phyloP scores from a whole-genome alignment of 1,284 basidiomycete genomes.

The Rugosomyces carneus region DNA sequence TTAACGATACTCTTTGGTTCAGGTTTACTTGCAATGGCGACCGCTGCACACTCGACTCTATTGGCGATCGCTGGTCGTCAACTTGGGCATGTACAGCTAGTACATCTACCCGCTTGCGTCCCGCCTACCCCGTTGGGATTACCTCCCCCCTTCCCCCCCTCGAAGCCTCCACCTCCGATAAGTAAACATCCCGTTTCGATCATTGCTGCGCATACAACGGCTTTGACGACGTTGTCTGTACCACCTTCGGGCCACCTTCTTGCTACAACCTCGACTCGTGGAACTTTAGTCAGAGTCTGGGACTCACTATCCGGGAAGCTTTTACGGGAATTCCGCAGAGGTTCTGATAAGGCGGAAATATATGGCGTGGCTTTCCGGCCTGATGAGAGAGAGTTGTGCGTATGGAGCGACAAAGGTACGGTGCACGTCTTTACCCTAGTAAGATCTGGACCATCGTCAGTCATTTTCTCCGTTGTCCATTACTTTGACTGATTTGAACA shows the following conservation, averaged over 20 bases:
- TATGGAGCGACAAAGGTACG: constrained; percentile 96
- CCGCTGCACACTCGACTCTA: constrained; percentile 70
- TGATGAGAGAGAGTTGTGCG: constrained; percentile 76
- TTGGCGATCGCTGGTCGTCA: constrained; percentile 87
- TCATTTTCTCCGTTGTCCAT: constrained; percentile 8
- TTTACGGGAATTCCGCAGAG: constrained; percentile 78
- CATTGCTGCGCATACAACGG: constrained; percentile 80
- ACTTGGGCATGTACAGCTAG: constrained; percentile 84
- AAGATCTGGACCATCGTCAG: constrained; percentile 60
- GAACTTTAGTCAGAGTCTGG: constrained; percentile 89
- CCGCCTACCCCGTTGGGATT: constrained; percentile 45
- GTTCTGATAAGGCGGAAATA: constrained; percentile 87
- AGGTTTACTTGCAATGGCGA: constrained; percentile 84
- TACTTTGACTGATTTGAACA: constrained; percentile 6
- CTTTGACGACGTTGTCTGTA: constrained; percentile 73
- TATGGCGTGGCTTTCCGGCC: constrained; percentile 81
- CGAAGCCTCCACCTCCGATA: constrained; percentile 46
- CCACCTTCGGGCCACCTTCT: constrained; percentile 76
- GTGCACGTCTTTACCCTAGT: constrained; percentile 84
- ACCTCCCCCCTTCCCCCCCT: constrained; percentile 38
- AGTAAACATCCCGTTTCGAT: constrained; percentile 71
- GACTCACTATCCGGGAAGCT: constrained; percentile 73
- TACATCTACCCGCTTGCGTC: constrained; percentile 78
- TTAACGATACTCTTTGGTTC: constrained; percentile 15
- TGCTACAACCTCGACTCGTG: constrained; percentile 80